Percentiles rank a stretch among this genome's conserved stretches.
Conservation (phyloP, 768 basidiomycete species). For the Gelatoporia subvermispora region DNA sequence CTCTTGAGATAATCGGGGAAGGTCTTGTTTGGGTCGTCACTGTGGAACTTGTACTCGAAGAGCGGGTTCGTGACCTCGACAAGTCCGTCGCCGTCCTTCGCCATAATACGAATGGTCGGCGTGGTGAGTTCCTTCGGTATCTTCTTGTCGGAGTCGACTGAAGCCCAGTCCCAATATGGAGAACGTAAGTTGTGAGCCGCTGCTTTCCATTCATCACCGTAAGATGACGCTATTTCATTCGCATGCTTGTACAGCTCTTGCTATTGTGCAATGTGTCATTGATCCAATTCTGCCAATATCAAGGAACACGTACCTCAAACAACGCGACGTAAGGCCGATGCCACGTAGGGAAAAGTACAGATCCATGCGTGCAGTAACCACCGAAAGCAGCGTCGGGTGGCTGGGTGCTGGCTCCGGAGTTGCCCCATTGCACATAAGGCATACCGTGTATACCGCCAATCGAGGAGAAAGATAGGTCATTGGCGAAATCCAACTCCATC, state of each 20-base stretch:
- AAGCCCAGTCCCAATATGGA: constrained; percentile 53
- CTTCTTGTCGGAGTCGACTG: constrained; percentile 17
- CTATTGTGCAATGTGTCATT: no score
- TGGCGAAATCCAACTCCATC: background rate
- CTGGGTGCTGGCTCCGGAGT: constrained; percentile 25
- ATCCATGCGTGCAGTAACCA: constrained; percentile 53
- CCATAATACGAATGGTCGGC: constrained; percentile 28
- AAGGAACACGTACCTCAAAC: constrained; percentile 36
- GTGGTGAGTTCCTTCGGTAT: constrained; percentile 38
- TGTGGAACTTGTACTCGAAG: constrained; percentile 7
- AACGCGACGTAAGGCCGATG: constrained; percentile 49
- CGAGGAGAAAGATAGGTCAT: constrained; percentile 35
- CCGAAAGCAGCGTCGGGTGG: constrained; percentile 24
- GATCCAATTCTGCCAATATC: background rate
- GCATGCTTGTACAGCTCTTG: constrained; percentile 43
- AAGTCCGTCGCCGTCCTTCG: constrained; percentile 22
- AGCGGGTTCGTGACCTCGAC: constrained; percentile 16
- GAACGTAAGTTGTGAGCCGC: constrained; percentile 34
- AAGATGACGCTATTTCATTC: constrained; percentile 35
- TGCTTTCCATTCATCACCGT: constrained; percentile 27
- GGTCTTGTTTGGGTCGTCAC: constrained; percentile 3
- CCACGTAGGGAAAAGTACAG: constrained; percentile 50
- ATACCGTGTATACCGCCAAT: constrained; percentile 50
- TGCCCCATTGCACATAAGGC: constrained; percentile 43
- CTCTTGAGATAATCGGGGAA: constrained; percentile 7